Percentiles rank a stretch among this genome's conserved stretches.
Evolutionary conservation across 2,329 filamentous ascomycete genomes (phyloP).

Genomic region (Fusarium abutilonis): DNA sequence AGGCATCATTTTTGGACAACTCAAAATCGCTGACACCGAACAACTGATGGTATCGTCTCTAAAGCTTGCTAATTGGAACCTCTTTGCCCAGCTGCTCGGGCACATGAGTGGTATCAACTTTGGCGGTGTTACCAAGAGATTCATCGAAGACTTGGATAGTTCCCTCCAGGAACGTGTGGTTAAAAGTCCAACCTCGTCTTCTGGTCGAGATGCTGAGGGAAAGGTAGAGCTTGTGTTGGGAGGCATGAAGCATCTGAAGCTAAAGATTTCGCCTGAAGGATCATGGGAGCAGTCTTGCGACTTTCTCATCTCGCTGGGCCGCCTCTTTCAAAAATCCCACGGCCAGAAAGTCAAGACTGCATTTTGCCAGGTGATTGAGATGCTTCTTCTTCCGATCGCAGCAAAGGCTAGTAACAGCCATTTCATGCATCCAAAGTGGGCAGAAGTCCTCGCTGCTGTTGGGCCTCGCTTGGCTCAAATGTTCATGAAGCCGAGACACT

Average conservation of each 20-base stretch:
- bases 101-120: slow-evolving; percentile 97
- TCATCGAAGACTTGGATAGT: slow-evolving; percentile 80
- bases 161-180: slow-evolving; percentile 79
- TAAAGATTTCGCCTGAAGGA: slow-evolving; percentile 77
- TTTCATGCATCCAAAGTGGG: slow-evolving; percentile 85
- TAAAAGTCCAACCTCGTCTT: slow-evolving; percentile 68
- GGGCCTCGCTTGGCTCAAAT: slow-evolving; percentile 83
- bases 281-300: slow-evolving; percentile 89
- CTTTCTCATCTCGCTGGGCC: slow-evolving; percentile 83
- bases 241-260: slow-evolving; percentile 88
- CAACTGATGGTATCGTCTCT: slow-evolving; percentile 80
- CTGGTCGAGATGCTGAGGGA: slow-evolving; percentile 75
- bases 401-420: slow-evolving; percentile 80
- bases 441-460: slow-evolving; percentile 81
- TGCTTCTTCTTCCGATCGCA: slow-evolving; percentile 85
- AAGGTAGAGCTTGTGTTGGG: slow-evolving; percentile 88
- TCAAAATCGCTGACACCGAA: slow-evolving; percentile 88
- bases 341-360: slow-evolving; percentile 91
- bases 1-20: slow-evolving; percentile 94
- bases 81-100: slow-evolving; percentile 92
- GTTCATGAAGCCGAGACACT: slow-evolving; percentile 91
- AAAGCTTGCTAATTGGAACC: slow-evolving; percentile 92
- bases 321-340: slow-evolving; percentile 84
- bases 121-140: slow-evolving; percentile 81
- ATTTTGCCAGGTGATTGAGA: slow-evolving; percentile 91